These are phyloP conservation scores for Saccharomyces cerevisiae DNA, from an alignment of 805 yeast species.

Conservation along the genomic window DNA sequence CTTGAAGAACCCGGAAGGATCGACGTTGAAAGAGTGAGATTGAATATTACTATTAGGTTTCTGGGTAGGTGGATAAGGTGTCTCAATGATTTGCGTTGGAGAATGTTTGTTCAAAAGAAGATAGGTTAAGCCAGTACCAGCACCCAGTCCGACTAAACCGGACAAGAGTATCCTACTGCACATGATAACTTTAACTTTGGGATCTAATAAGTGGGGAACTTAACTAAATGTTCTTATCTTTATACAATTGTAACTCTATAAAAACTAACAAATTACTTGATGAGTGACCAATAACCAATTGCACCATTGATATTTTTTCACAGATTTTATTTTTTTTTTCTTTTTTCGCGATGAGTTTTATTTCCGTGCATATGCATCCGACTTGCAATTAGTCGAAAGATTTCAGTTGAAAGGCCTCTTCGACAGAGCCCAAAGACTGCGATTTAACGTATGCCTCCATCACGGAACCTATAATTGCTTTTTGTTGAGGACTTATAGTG, in stretches of 20 bases:
- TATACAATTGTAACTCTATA: neutral
- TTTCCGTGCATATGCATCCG: slow-evolving; percentile 27
- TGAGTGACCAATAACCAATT: neutral
- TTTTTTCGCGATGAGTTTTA: slow-evolving; percentile 11
- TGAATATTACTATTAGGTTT: slow-evolving; percentile 10
- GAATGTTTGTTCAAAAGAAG: neutral
- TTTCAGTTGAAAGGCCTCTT: slow-evolving; percentile 3
- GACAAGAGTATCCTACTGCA: neutral
- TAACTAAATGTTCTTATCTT: neutral
- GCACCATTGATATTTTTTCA: slow-evolving; percentile 21
- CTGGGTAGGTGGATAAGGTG: neutral
- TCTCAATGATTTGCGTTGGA: neutral
- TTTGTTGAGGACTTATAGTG: slow-evolving; percentile 35
- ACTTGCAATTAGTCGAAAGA: slow-evolving; percentile 12
- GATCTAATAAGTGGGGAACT: neutral
- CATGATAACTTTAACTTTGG: neutral
- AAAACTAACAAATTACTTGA: neutral
- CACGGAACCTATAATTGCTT: slow-evolving; percentile 6
- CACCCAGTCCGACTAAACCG: slow-evolving; percentile 2
- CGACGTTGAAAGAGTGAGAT: slow-evolving; percentile 36
- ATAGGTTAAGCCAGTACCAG: slow-evolving; percentile 5
- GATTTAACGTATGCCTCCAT: slow-evolving; percentile 12
- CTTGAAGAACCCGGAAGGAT: slow-evolving; percentile 76
- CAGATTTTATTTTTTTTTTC: slow-evolving; percentile 15
- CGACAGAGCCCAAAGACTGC: slow-evolving; percentile 4